Conservation (phyloP, 257 asterid genomes). For the Ocimum tenuiflorum region DNA sequence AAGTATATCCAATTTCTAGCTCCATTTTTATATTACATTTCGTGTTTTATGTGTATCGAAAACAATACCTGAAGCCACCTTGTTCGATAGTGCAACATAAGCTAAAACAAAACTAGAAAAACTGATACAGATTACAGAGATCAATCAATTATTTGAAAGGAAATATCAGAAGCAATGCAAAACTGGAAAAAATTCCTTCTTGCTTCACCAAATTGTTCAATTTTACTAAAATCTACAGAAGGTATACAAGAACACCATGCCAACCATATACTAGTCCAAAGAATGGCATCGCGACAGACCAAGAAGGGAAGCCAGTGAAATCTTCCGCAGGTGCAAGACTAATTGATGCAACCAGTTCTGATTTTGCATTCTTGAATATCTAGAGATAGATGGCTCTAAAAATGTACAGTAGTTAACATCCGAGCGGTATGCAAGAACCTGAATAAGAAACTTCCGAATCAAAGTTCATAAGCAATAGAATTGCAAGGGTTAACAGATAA, state of each 20-base stretch:
- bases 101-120: too few relatives aligned
- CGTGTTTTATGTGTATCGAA: not conserved
- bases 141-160: not conserved
- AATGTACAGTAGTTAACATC: conserved; percentile 13
- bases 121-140: not conserved
- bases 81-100: too few relatives aligned
- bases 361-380: conserved; percentile 16
- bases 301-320: not conserved
- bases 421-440: conserved; percentile 18
- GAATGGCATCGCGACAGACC: not conserved
- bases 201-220: not conserved
- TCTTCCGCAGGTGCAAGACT: not conserved
- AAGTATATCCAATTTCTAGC: too few relatives aligned
- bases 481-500: not conserved
- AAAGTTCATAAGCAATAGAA: not conserved
- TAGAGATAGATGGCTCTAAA: conserved; percentile 14
- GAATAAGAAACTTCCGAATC: not conserved
- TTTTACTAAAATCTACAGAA: conserved; percentile 8
- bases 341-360: not conserved
- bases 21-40: too few relatives aligned
- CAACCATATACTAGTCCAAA: not conserved
- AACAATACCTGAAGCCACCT: too few relatives aligned
- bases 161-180: not conserved
- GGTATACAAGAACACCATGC: not conserved
- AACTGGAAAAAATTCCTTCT: not conserved